Evolutionary conservation across 495 filamentous ascomycete species (phyloP).

Genomic region (Pyrenula aspistea): DNA sequence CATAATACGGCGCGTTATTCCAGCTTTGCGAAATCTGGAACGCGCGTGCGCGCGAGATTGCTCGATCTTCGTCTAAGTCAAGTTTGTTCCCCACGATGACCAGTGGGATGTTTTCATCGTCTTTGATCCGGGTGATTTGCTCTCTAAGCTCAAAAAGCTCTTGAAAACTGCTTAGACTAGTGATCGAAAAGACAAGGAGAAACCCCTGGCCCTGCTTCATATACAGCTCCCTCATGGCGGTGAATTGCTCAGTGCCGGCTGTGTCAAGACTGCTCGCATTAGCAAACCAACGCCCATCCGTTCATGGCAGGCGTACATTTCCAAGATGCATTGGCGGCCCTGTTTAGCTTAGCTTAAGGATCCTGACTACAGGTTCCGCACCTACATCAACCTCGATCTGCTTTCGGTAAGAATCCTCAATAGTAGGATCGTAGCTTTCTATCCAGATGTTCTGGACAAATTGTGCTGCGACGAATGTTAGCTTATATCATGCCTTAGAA

Average conservation of each 20-base stretch:
- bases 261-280: constrained; percentile 64
- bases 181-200: constrained; percentile 94
- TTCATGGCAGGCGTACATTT: constrained; percentile 58
- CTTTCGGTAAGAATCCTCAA: constrained; percentile 95
- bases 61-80: constrained; percentile 85
- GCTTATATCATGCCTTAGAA: neutral
- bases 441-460: constrained; percentile 99
- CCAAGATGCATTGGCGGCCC: constrained; percentile 91
- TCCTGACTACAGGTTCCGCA: neutral
- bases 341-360: constrained; percentile 1
- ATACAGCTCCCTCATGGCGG: constrained; percentile 63
- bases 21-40: constrained; percentile 82
- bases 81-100: constrained; percentile 98
- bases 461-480: constrained; percentile 68
- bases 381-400: constrained; percentile 88
- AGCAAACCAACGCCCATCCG: neutral
- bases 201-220: constrained; percentile 97
- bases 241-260: constrained; percentile 92
- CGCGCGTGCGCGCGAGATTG: constrained; percentile 68
- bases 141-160: constrained; percentile 85
- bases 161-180: constrained; percentile 69
- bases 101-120: constrained; percentile 80
- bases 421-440: constrained; percentile 96
- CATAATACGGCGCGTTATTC: constrained; percentile 89
- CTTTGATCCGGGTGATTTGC: constrained; percentile 95